A percentile compares a stretch with the other conserved stretches of the same genome.
Evolutionary conservation across 2,329 filamentous ascomycete genomes (phyloP).

Genomic region (Pleoardoris graminearum): DNA sequence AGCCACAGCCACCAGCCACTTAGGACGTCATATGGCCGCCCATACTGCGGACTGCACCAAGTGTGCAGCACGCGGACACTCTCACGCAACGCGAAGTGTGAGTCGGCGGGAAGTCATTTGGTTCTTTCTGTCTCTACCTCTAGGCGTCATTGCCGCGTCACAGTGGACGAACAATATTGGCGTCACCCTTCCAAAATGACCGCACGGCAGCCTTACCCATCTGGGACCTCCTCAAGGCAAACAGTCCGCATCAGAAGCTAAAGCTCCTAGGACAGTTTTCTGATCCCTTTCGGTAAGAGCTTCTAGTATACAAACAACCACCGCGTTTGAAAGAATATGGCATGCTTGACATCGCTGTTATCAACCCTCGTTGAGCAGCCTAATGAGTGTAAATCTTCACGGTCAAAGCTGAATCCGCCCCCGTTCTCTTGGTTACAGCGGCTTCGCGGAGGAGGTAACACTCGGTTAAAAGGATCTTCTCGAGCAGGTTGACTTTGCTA

Average conservation of each 20-base stretch:
- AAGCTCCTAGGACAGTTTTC: slow-evolving; percentile 50
- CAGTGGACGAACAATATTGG: slow-evolving; percentile 2
- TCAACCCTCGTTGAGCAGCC: slow-evolving; percentile 16
- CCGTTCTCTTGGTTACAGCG: slow-evolving; percentile 66
- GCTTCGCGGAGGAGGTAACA: slow-evolving; percentile 59
- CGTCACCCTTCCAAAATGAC: slow-evolving; percentile 8
- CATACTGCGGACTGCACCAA: not conserved
- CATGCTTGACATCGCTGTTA: slow-evolving; percentile 41
- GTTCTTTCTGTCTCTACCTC: not conserved
- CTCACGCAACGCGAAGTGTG: not conserved
- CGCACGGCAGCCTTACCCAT: slow-evolving; percentile 48
- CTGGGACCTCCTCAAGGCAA: slow-evolving; percentile 54
- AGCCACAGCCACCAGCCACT: slow-evolving; percentile 11
- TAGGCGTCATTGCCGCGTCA: slow-evolving; percentile 2
- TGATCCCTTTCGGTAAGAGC: no score
- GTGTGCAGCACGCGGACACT: slow-evolving; percentile 10
- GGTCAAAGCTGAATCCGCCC: slow-evolving; percentile 53
- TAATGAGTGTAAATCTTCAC: slow-evolving; percentile 8
- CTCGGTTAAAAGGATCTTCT: slow-evolving; percentile 56
- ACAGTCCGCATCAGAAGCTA: slow-evolving; percentile 40
- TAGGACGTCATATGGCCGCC: slow-evolving; percentile 12
- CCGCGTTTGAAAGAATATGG: slow-evolving; percentile 45
- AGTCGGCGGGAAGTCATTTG: no score
- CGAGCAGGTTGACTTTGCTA: slow-evolving; percentile 65
- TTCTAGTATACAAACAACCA: slow-evolving; percentile 57